Evolutionary conservation across 2,329 filamentous ascomycete genomes (phyloP).

Genomic region (Cordyceps javanica): DNA sequence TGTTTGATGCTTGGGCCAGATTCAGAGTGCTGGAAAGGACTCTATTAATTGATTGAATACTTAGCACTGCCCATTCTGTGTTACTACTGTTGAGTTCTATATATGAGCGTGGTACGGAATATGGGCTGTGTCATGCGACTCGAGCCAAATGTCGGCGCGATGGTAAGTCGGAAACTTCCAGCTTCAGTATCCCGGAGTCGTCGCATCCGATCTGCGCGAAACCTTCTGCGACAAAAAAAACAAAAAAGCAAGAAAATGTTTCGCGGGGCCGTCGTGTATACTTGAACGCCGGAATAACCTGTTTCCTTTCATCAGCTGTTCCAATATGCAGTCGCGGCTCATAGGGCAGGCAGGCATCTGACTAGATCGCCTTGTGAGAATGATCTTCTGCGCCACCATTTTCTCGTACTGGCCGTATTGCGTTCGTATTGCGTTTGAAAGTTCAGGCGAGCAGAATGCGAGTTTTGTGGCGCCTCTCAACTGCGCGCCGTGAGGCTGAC

Average conservation of each 20-base stretch:
- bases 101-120: not conserved
- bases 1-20: not conserved
- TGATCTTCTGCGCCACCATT: not conserved
- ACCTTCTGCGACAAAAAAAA: no score
- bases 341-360: not conserved
- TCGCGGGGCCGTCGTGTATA: no score
- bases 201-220: no score
- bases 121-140: not conserved
- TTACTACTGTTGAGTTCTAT: not conserved
- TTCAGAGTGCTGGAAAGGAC: not conserved
- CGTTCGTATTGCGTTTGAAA: not conserved
- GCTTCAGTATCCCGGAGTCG: no score
- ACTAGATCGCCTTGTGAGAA: not conserved
- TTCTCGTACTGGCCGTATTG: constrained; percentile 5
- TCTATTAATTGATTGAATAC: not conserved
- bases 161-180: no score
- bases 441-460: not conserved
- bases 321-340: no score
- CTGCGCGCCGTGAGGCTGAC: not conserved
- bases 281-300: no score
- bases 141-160: no score
- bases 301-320: no score
- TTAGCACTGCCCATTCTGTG: not conserved
- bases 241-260: no score
- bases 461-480: constrained; percentile 3